Base-by-base conservation (phyloP, 139 green algal species). In the Ulvella scutata region DNA sequence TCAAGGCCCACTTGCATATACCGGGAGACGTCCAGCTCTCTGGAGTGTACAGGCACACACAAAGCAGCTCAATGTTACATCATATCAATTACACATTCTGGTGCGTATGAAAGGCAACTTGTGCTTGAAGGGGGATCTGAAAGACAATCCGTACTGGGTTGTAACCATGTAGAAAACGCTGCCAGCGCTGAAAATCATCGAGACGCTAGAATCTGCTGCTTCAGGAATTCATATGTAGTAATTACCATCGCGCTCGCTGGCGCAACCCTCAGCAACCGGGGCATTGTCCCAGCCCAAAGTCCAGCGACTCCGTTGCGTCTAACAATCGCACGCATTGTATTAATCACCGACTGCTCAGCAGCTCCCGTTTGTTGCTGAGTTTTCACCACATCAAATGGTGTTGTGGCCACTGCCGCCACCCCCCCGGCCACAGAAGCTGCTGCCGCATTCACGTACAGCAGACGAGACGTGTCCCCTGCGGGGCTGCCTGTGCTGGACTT, bases 361-460 rank as follows among this genome's bases (percentile, higher is more conserved):
- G 35, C 37, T 44, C 67, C 61, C 26, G 36, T 31, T 83, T 97
- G 92, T 43, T 86, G 72, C 3, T 89, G 83, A 34, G 95, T 98
- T 81, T 99, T 99, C 2, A 96, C 82, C 21, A 99, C 95, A 72
- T 99, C 95, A 76, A 98, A 88, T 0, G 95, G 95, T 6, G 90
- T 97, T 9, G 95, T 98, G 26, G 91, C 73, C 0, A 84, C 85
- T 2, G 90, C 92, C 3, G 95, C 89, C 10, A 92, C 20, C 2
- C 78, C 84, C 3, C 95, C 95, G 2, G 90, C 83, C 4, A 85
- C 28, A 4, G 78, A 84, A 3, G 91, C 91, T 13, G 82, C 87
- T 35, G 78, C 72, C 60, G 84, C 31, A 44, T 82, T 82, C 59
- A 60, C 74, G 4, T 34, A 26, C 2, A 75, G 13, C n/a, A 74